Evolutionary conservation across 2,329 filamentous ascomycete genomes (phyloP).

Genomic region (Colletotrichum incanum): DNA sequence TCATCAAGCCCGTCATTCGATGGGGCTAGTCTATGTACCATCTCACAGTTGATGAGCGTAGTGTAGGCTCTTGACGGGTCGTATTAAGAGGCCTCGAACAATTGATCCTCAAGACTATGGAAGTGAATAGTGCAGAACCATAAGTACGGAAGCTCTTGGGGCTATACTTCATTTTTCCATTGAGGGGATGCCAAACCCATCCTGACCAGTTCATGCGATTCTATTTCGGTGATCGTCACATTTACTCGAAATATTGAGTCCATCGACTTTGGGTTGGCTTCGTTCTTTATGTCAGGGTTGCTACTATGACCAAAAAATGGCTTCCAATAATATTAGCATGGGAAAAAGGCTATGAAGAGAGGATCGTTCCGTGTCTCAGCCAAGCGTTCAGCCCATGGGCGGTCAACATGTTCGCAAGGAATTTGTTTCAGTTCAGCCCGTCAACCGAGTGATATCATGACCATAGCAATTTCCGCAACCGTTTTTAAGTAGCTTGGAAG

Average conservation of each 20-base stretch:
- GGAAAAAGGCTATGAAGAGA: too few species aligned
- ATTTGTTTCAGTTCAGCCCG: background rate
- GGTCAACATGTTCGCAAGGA: too few species aligned
- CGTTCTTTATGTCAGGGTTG: background rate
- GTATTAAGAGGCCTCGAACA: background rate
- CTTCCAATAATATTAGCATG: too few species aligned
- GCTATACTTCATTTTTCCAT: background rate
- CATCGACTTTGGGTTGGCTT: background rate
- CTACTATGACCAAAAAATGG: background rate
- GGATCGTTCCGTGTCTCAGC: background rate
- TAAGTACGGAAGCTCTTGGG: background rate
- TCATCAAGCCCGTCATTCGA: slow-evolving; percentile 33
- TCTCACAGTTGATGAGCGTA: too few species aligned
- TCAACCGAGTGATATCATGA: too few species aligned
- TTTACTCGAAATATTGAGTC: background rate
- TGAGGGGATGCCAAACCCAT: too few species aligned
- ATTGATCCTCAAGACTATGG: background rate
- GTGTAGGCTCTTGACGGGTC: background rate
- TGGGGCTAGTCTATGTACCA: background rate
- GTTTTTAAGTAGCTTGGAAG: background rate
- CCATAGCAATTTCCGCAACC: background rate
- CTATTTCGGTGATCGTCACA: background rate
- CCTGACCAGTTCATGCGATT: too few species aligned
- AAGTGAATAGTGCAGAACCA: too few species aligned
- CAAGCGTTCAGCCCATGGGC: background rate